A percentile compares a stretch with the other conserved stretches of the same genome.
phyloP scores from a whole-genome alignment of 2,329 filamentous ascomycete species.

The Dactylonectria estremocensis region DNA sequence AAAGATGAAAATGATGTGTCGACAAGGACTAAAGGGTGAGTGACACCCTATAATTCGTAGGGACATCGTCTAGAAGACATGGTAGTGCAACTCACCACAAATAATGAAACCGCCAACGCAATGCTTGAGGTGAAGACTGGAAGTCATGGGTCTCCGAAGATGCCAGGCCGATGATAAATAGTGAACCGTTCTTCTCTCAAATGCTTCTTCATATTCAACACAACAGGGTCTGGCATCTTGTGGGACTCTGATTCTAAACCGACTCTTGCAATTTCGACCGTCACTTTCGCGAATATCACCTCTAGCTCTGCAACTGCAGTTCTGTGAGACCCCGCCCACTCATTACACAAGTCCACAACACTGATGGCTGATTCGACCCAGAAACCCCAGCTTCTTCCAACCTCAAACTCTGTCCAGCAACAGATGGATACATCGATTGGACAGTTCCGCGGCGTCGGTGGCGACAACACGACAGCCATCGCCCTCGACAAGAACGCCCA shows the following conservation, averaged over 20 bases:
- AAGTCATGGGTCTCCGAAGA: no score
- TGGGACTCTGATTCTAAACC: neutral
- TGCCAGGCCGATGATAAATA: neutral
- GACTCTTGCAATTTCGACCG: neutral
- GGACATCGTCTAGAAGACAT: neutral
- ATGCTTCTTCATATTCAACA: neutral
- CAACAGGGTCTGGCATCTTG: neutral
- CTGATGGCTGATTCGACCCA: neutral
- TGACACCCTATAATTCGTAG: neutral
- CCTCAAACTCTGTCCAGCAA: neutral
- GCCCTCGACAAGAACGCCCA: neutral
- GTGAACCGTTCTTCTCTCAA: no score
- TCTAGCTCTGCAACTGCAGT: neutral
- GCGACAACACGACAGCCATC: neutral
- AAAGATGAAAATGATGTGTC: neutral
- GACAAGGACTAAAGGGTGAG: neutral
- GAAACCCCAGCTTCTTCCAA: neutral
- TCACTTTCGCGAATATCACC: neutral
- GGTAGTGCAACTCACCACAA: neutral
- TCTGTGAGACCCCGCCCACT: neutral
- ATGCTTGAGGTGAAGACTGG: neutral
- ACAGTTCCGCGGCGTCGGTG: neutral
- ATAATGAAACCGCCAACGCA: neutral
- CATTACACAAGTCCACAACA: no score
- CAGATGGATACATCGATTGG: neutral